These are phyloP conservation scores for Cutaneotrichosporon sp. DNA, from an alignment of 1,284 basidiomycete species.

Conservation along the genomic window DNA sequence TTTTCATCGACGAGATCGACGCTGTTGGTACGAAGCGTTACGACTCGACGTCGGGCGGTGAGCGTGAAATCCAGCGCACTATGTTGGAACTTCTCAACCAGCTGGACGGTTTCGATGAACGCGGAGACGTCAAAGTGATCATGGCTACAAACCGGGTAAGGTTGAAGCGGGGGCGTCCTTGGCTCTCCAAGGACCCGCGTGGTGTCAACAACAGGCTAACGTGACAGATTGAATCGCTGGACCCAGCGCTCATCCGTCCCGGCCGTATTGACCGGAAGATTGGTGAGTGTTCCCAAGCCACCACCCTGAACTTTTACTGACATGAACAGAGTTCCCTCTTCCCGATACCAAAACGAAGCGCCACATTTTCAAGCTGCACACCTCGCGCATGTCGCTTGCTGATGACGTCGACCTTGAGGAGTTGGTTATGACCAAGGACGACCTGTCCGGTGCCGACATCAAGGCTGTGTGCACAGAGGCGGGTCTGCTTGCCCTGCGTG, in stretches of 20 bases:
- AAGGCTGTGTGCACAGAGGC: conserved; percentile 98
- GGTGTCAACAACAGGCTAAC: conserved; percentile 49
- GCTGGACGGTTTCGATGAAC: conserved; percentile 97
- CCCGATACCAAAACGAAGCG: conserved; percentile 95
- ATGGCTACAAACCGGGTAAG: conserved; percentile 50
- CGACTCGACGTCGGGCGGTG: conserved; percentile 94
- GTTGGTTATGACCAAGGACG: conserved; percentile 93
- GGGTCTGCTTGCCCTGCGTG: conserved; percentile 85
- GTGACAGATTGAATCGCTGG: conserved; percentile 83
- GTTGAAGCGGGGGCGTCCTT: not conserved
- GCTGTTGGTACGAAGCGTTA: conserved; percentile 97
- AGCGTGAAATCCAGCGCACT: conserved; percentile 97
- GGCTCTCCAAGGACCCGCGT: not conserved
- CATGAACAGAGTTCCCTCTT: conserved; percentile 68
- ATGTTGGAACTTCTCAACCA: conserved; percentile 77
- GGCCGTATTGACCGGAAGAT: conserved; percentile 99
- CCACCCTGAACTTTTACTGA: not conserved
- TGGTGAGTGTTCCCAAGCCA: conserved; percentile 38
- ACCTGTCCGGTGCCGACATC: conserved; percentile 94
- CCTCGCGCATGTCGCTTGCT: conserved; percentile 86
- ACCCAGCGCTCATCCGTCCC: conserved; percentile 94
- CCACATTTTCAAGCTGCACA: conserved; percentile 97
- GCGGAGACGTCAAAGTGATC: conserved; percentile 92
- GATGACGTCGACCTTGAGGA: conserved; percentile 95
- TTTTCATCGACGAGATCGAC: conserved; percentile 99